Conservation (phyloP, 306 rosid species). For the Prunus campanulata region DNA sequence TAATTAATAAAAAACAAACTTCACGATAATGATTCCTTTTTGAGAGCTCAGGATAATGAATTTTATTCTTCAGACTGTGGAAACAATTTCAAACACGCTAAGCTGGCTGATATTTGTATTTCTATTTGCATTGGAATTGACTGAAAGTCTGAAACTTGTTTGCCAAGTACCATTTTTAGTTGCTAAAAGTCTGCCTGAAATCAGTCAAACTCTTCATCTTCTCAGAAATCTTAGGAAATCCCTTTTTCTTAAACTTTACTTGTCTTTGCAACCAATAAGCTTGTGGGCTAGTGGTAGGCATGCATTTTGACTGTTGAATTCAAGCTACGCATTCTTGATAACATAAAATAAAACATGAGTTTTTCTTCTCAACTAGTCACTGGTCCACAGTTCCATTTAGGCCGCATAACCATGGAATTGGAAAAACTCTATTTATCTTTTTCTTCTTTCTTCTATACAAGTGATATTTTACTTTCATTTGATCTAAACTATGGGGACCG, state of each 20-base stretch:
- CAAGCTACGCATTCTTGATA: not conserved
- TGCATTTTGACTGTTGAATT: not conserved
- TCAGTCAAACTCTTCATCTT: slow-evolving; percentile 3
- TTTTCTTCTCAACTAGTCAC: not conserved
- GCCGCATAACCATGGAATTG: not conserved
- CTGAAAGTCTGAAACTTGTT: slow-evolving; percentile 9
- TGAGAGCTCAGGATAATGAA: not conserved
- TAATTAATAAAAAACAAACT: not conserved
- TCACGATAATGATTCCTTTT: not conserved
- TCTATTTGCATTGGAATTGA: not conserved
- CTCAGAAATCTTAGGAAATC: not conserved
- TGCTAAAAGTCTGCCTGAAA: not conserved
- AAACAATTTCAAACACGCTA: slow-evolving; percentile 10
- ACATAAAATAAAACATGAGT: not conserved
- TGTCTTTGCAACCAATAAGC: not conserved
- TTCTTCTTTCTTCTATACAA: too few species aligned
- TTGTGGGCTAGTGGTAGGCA: slow-evolving; percentile 1
- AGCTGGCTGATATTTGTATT: not conserved
- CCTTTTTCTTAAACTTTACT: not conserved
- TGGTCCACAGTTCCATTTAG: not conserved
- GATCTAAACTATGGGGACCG: too few species aligned
- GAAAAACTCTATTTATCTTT: not conserved
- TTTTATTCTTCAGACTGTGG: not conserved
- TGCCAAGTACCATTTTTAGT: not conserved
- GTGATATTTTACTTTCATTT: too few species aligned